Base-by-base conservation (phyloP, 2,329 filamentous ascomycete genomes). In the Claviceps sp. region DNA sequence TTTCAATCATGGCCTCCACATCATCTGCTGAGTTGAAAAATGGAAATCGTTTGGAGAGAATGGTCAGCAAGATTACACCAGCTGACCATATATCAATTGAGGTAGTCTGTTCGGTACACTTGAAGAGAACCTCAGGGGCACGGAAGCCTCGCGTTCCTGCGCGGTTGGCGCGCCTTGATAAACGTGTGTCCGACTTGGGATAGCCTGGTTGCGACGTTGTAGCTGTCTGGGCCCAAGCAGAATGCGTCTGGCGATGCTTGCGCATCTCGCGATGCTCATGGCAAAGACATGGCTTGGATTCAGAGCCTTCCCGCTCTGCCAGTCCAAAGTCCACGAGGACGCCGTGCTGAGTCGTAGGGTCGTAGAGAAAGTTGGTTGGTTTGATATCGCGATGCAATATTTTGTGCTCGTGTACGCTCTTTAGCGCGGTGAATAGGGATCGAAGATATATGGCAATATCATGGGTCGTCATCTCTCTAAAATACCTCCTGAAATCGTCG, bases 11-110 rank as follows among this genome's bases (percentile, higher is more conserved):
- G 50, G 93, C 93, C 63, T 98, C 93, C 47, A 98, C 86, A 61
- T 98, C 93, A 65, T 98, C 93, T n/a, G 89, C 85, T 46, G 88
- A 95, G 70, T 98, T 96, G 76, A 98, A 98, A 70, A 98, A 98
- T 1, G 93, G 93, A 61, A 98, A 98, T 4, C 93, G 83, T 52
- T 86, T 85, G 42, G 87, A 91, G 14, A 98, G 74, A 56, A 98
- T 85, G 0, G 93, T 98, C n/a, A 98, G 75, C 2, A 98, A 77
- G 52, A 98, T 95, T n/a, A 98, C 90, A 43, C 93, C 93, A 0
- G 85, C 90, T 24, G 88, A 95, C 93, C 93, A 98, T 58, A 98
- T 85, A 65, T 98, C 93, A 59, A 98, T 93, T 59, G 91, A 85
- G 44, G 86, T 91, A 4, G 85, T 94, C 67, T 98, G 93, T 57